Conservation (phyloP, 176 grass and related monocot species). For the Oryza rufipogon region DNA sequence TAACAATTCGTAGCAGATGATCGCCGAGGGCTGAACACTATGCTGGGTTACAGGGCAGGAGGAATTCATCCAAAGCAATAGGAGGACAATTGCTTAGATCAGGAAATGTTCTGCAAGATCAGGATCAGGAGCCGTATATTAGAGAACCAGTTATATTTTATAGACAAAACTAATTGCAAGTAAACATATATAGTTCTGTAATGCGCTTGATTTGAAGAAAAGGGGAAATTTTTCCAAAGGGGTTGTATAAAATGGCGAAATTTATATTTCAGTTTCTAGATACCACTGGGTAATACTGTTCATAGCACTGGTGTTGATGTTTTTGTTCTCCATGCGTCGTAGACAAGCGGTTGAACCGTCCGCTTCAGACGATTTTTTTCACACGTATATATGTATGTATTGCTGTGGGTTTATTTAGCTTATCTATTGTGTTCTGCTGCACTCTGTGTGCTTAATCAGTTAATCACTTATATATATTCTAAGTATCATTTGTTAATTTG, state of each 20-base stretch:
- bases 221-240: constrained; percentile 1
- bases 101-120: constrained; percentile 26
- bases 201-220: constrained; percentile 32
- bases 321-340: not conserved
- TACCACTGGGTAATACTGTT: constrained; percentile 8
- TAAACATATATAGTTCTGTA: constrained; percentile 29
- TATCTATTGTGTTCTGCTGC: too few relatives aligned
- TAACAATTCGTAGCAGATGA: constrained; percentile 39
- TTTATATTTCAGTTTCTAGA: constrained; percentile 28
- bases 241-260: constrained; percentile 10
- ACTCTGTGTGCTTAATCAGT: too few relatives aligned
- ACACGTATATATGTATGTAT: not conserved
- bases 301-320: not conserved
- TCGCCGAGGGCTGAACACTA: not conserved
- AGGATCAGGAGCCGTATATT: constrained; percentile 8
- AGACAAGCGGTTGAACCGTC: not conserved
- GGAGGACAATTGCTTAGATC: not conserved
- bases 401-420: not conserved
- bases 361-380: constrained; percentile 4
- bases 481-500: too few relatives aligned
- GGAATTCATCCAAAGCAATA: not conserved
- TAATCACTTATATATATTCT: too few relatives aligned
- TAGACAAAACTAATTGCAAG: constrained; percentile 36
- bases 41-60: not conserved
- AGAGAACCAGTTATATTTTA: constrained; percentile 19